phyloP scores from a whole-genome alignment of 257 asterid genomes.

The Coffea eugenioides region DNA sequence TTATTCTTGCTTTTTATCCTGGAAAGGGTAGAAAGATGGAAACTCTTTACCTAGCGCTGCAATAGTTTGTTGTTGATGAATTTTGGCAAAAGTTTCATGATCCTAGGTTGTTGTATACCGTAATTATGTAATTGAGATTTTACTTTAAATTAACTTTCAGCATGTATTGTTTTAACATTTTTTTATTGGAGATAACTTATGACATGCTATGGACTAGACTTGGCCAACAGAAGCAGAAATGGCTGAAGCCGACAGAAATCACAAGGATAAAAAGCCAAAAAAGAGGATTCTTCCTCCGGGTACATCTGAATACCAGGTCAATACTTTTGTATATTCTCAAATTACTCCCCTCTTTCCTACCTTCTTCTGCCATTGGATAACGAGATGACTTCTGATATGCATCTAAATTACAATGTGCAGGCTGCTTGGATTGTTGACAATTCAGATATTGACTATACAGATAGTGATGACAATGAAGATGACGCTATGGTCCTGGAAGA shows the following conservation, averaged over 20 bases:
- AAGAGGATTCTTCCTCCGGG: slow-evolving; percentile 73
- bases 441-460: slow-evolving; percentile 61
- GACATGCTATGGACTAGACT: slow-evolving; percentile 51
- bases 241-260: slow-evolving; percentile 75
- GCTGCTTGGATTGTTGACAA: slow-evolving; percentile 96
- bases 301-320: slow-evolving; percentile 92
- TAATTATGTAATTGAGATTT: not conserved
- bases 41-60: not conserved
- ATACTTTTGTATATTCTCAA: slow-evolving; percentile 7
- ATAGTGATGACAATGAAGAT: slow-evolving; percentile 62
- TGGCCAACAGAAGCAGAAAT: slow-evolving; percentile 98
- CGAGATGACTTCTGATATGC: slow-evolving; percentile 11
- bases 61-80: not conserved
- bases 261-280: slow-evolving; percentile 53
- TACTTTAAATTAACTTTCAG: not conserved
- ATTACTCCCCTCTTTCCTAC: not conserved
- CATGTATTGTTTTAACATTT: not conserved
- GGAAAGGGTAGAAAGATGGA: not conserved
- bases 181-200: slow-evolving; percentile 16
- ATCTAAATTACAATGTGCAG: slow-evolving; percentile 39
- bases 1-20: not conserved
- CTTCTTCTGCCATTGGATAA: slow-evolving; percentile 4
- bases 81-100: not conserved
- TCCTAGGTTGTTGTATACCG: not conserved
- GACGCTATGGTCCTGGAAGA: slow-evolving; percentile 85